Percentiles rank a stretch among this genome's conserved stretches.
phyloP scores from a whole-genome alignment of 768 basidiomycete genomes.

The Chalciporus chontae region DNA sequence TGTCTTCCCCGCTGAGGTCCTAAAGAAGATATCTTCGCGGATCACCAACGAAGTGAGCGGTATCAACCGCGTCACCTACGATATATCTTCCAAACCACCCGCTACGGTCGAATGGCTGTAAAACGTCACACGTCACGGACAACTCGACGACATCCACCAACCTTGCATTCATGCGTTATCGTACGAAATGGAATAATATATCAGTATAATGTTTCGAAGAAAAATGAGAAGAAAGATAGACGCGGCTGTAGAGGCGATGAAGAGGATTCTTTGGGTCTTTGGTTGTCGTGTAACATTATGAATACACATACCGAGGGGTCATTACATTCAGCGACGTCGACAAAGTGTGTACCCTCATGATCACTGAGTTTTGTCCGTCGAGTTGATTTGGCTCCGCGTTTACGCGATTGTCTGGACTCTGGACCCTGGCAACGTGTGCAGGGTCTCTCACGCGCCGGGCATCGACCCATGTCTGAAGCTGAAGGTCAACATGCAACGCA shows the following conservation, averaged over 20 bases:
- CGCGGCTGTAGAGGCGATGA: neutral
- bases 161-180: too few relatives aligned
- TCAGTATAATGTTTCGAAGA: neutral
- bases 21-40: constrained; percentile 89
- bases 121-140: constrained; percentile 1
- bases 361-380: too few relatives aligned
- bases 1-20: constrained; percentile 88
- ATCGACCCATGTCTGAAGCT: neutral
- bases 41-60: constrained; percentile 98
- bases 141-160: neutral
- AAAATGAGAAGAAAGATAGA: neutral
- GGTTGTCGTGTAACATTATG: neutral
- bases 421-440: neutral
- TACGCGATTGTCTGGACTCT: neutral
- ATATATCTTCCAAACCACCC: constrained; percentile 96
- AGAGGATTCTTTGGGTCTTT: neutral
- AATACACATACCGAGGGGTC: neutral
- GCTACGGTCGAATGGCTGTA: constrained; percentile 55
- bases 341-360: too few relatives aligned
- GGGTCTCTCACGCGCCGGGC: neutral
- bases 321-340: too few relatives aligned
- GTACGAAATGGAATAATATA: too few relatives aligned
- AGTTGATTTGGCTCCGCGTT: too few relatives aligned
- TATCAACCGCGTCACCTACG: constrained; percentile 94
- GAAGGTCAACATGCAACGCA: neutral